Conservation (phyloP, 257 asterid species). For the Jacaranda mimosifolia region DNA sequence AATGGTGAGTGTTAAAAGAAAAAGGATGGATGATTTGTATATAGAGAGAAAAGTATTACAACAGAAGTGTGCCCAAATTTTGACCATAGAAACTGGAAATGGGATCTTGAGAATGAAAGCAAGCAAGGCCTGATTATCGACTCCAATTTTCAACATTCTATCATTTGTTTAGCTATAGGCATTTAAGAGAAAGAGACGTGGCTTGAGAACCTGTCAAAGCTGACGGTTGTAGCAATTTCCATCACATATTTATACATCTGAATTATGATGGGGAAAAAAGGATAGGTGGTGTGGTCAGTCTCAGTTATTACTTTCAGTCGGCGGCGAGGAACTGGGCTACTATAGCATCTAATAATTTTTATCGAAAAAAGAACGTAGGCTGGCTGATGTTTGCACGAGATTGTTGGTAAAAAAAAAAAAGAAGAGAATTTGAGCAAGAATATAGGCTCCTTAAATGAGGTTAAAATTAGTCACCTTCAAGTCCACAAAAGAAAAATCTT, state of each 20-base stretch:
- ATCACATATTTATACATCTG: constrained; percentile 36
- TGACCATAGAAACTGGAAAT: too few species aligned
- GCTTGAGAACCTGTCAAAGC: not conserved
- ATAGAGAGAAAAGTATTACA: not conserved
- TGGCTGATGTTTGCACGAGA: constrained; percentile 22
- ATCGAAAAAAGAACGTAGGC: not conserved
- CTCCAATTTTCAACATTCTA: not conserved
- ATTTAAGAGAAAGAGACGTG: constrained; percentile 29
- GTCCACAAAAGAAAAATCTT: constrained; percentile 28
- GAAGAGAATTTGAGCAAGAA: not conserved
- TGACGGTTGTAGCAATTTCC: constrained; percentile 34
- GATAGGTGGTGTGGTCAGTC: constrained; percentile 13
- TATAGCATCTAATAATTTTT: constrained; percentile 17
- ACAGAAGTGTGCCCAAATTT: too few species aligned
- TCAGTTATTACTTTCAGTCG: constrained; percentile 2
- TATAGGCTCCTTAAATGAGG: constrained; percentile 30
- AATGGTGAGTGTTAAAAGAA: too few species aligned
- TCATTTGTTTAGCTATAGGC: constrained; percentile 5
- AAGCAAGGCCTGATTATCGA: too few species aligned
- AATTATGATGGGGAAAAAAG: constrained; percentile 10
- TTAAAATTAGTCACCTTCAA: constrained; percentile 34
- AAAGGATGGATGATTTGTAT: not conserved
- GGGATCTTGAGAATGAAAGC: too few species aligned
- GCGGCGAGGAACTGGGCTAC: not conserved
- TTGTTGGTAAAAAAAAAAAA: not conserved